Evolutionary conservation across 1,284 basidiomycete genomes (phyloP), one percentile per base, ranked within the genome.

Genomic region (Thelephora terrestris): DNA sequence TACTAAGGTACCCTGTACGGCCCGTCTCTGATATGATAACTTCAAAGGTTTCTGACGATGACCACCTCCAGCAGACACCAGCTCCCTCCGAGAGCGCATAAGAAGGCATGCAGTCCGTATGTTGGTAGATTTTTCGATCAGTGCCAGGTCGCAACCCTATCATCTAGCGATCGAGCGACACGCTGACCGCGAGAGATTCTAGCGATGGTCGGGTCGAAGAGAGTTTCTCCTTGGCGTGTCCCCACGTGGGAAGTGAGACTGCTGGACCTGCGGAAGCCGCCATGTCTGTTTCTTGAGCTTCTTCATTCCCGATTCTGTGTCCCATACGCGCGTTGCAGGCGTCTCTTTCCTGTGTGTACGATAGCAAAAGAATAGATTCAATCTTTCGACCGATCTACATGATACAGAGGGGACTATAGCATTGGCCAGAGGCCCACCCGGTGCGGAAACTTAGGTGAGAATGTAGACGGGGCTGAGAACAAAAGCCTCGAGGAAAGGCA

Each of bases 1-100:
- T 37, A 37, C 16, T 37, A 16, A 37, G 3, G 35, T 37, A 5
- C 4, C 20, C 34, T 37, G 35, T 16, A 37, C 16, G 16, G 16
- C 20, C n/a, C n/a, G n/a, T n/a, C n/a, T n/a, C n/a, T n/a, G n/a
- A n/a, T n/a, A 37, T 37, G 2, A 37, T 5, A 16, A 18, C 16
- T 37, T 18, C 16, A 38, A 39, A 69, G 68, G 12, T 74, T 73
- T 58, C 55, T 75, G 24, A 69, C 71, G n/a, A n/a, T n/a, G n/a
- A n/a, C n/a, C n/a, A n/a, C n/a, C n/a, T n/a, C n/a, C n/a, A n/a
- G n/a, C 20, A 49, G 52, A 3, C 54, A 55, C 37, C 54, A 55
- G 38, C 24, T 55, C 18, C 50, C 44, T 46, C 49, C 47, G 1
- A 32, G 35, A 7, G 27, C 35, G 21, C 53, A 55, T 46, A 34